These are phyloP conservation scores for Tetracladium setigerum DNA, from an alignment of 495 filamentous ascomycete genomes.

Conservation along the genomic window DNA sequence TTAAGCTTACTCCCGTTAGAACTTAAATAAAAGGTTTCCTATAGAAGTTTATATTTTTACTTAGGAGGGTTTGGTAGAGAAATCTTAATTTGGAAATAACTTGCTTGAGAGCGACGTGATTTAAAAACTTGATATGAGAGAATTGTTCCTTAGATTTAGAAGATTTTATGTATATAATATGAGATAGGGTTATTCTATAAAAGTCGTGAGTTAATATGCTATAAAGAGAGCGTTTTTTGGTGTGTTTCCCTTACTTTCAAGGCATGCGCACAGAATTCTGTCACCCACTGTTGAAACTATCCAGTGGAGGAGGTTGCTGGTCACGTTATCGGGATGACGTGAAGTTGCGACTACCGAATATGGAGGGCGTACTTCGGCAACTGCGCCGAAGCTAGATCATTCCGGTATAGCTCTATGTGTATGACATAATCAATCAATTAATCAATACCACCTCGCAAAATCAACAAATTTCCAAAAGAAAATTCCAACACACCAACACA, in stretches of 20 bases:
- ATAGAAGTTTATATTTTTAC: not conserved
- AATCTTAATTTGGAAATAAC: not conserved
- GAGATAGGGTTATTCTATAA: not conserved
- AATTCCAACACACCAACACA: too few relatives aligned
- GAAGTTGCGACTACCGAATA: slow-evolving; percentile 4
- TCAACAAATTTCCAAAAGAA: too few relatives aligned
- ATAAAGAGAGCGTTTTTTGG: slow-evolving; percentile 3
- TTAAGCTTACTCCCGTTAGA: not conserved
- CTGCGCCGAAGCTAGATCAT: slow-evolving; percentile 7
- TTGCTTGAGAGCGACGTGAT: not conserved
- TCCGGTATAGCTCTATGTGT: slow-evolving; percentile 1
- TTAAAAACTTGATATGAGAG: too few relatives aligned
- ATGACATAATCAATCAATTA: slow-evolving; percentile 6
- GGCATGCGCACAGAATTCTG: slow-evolving; percentile 1
- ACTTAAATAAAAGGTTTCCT: not conserved
- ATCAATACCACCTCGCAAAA: too few relatives aligned
- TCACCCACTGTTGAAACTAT: slow-evolving; percentile 3
- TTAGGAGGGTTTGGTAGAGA: not conserved
- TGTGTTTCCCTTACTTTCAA: slow-evolving; percentile 2
- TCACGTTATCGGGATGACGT: slow-evolving; percentile 7
- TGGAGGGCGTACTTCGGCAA: slow-evolving; percentile 2
- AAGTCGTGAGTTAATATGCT: not conserved
- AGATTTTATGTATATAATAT: not conserved
- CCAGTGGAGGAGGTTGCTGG: slow-evolving; percentile 9
- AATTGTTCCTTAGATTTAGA: not conserved